phyloP scores from a whole-genome alignment of 805 yeast species.

The Yamadazyma akitaensis region DNA sequence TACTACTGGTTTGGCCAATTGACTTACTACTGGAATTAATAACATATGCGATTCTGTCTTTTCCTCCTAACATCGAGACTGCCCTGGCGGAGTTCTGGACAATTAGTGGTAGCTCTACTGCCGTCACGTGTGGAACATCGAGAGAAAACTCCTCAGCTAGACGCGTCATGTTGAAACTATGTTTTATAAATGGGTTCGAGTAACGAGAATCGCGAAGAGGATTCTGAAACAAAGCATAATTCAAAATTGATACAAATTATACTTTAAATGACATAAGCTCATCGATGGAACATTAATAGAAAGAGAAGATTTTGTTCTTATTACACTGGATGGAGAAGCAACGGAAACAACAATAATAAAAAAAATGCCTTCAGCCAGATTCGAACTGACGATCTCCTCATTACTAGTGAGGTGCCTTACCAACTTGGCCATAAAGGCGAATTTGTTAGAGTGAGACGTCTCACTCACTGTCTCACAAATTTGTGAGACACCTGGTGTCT shows the following conservation, averaged over 20 bases:
- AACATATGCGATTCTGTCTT: slow-evolving; percentile 36
- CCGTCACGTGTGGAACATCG: slow-evolving; percentile 70
- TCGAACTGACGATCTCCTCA: slow-evolving; percentile 26
- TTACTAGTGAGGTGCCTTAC: slow-evolving; percentile 21
- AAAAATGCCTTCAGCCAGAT: slow-evolving; percentile 22
- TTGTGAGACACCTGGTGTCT: too few relatives aligned
- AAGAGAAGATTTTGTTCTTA: too few relatives aligned
- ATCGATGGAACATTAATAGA: too few relatives aligned
- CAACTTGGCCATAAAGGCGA: slow-evolving; percentile 1
- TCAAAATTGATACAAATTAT: too few relatives aligned
- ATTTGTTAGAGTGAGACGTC: background rate
- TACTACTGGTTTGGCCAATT: background rate
- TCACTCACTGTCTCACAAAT: too few relatives aligned
- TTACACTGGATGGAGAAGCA: background rate
- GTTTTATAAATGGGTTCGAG: background rate
- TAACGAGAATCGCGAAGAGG: background rate
- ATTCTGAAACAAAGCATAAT: too few relatives aligned
- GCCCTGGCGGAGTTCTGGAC: slow-evolving; percentile 65
- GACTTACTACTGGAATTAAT: slow-evolving; percentile 34
- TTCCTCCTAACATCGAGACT: slow-evolving; percentile 67
- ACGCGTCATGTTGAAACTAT: background rate
- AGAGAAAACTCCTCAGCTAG: slow-evolving; percentile 56
- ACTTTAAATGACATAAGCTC: too few relatives aligned
- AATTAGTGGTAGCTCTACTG: slow-evolving; percentile 75
- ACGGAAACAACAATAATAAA: background rate